Conservation (phyloP, 1,139 yeast genomes). For the Candida mesenterica region DNA sequence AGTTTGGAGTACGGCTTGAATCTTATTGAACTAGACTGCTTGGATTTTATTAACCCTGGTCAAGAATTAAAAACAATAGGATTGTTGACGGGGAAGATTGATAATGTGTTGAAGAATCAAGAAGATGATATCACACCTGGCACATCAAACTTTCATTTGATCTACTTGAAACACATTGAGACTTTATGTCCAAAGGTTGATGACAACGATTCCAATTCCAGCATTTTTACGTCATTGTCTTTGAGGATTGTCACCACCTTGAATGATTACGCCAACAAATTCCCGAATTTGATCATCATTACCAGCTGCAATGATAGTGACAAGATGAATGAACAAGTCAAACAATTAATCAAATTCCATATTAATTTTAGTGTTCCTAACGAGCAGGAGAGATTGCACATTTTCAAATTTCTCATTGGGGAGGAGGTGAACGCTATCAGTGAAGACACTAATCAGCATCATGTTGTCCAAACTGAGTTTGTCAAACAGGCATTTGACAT, state of each 20-base stretch:
- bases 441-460: conserved; percentile 14
- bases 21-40: conserved; percentile 68
- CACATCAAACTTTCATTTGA: conserved; percentile 31
- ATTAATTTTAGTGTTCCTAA: conserved; percentile 73
- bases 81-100: conserved; percentile 70
- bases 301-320: conserved; percentile 76
- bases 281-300: conserved; percentile 50
- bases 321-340: conserved; percentile 60
- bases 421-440: conserved; percentile 18
- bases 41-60: conserved; percentile 60
- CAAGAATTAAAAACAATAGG: conserved; percentile 83
- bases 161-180: conserved; percentile 74
- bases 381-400: conserved; percentile 66
- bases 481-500: conserved; percentile 18
- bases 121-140: conserved; percentile 13
- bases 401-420: conserved; percentile 53
- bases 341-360: conserved; percentile 76
- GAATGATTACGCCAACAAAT: conserved; percentile 46
- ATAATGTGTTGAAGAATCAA: conserved; percentile 38
- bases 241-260: conserved; percentile 61
- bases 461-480: conserved; percentile 20
- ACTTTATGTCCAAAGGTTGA: conserved; percentile 68
- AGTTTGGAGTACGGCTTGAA: conserved; percentile 65
- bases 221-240: conserved; percentile 52
- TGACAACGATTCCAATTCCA: conserved; percentile 58